These are phyloP conservation scores for Yamadazyma olivae DNA, from an alignment of 805 yeast genomes.

Conservation along the genomic window DNA sequence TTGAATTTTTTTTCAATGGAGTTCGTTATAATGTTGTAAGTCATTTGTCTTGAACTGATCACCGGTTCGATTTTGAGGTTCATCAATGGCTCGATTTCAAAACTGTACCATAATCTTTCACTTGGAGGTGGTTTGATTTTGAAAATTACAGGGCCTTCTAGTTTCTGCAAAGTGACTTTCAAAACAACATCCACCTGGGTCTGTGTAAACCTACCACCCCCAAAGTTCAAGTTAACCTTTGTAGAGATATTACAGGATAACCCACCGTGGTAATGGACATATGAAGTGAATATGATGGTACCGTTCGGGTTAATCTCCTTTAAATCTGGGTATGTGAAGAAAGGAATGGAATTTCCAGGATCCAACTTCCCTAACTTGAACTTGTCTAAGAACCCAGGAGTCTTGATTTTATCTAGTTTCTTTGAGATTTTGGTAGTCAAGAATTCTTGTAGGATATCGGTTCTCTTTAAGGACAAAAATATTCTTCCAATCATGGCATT, in stretches of 20 bases:
- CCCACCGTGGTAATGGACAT: conserved; percentile 72
- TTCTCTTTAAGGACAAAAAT: conserved; percentile 72
- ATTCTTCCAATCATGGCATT: conserved; percentile 84
- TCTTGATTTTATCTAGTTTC: conserved; percentile 74
- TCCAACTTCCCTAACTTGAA: conserved; percentile 68
- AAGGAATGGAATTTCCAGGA: conserved; percentile 81
- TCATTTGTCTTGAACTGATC: conserved; percentile 80
- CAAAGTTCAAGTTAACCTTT: conserved; percentile 70
- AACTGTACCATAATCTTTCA: conserved; percentile 86
- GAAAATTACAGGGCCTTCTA: conserved; percentile 72
- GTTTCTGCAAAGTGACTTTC: conserved; percentile 60
- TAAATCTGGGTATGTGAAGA: conserved; percentile 68
- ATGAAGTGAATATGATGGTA: conserved; percentile 54
- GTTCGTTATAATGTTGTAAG: conserved; percentile 75
- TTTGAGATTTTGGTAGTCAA: conserved; percentile 60
- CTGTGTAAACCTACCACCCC: conserved; percentile 63
- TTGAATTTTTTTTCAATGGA: conserved; percentile 74
- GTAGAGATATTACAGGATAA: conserved; percentile 76
- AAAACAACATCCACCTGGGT: conserved; percentile 74
- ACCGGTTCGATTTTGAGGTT: conserved; percentile 82
- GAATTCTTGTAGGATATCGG: conserved; percentile 59
- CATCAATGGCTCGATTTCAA: conserved; percentile 73
- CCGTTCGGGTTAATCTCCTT: conserved; percentile 79
- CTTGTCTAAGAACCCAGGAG: conserved; percentile 86
- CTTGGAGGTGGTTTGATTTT: conserved; percentile 88